Evolutionary conservation across 192 early-diverging fungal species (phyloP).

Genomic region (Mortierella alpina): DNA sequence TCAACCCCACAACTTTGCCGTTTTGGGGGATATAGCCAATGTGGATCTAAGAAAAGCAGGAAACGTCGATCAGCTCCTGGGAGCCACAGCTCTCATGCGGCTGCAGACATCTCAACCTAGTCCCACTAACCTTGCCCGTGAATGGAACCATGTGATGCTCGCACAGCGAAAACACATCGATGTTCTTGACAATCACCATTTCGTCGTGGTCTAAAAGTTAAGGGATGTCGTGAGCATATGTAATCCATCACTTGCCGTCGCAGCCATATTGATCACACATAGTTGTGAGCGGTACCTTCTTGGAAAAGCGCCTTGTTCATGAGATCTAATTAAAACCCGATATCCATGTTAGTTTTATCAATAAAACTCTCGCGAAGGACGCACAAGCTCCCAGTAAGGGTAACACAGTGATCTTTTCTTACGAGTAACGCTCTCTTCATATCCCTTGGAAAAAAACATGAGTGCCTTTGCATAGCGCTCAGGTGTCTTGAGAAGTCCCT

Average conservation of each 20-base stretch:
- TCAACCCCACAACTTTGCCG: slow-evolving; percentile 94
- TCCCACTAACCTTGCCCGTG: slow-evolving; percentile 82
- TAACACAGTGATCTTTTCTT: slow-evolving; percentile 4
- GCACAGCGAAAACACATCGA: slow-evolving; percentile 96
- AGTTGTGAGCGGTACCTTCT: slow-evolving; percentile 26
- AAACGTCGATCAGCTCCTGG: background rate
- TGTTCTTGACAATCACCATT: slow-evolving; percentile 99
- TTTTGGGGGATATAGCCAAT: slow-evolving; percentile 97
- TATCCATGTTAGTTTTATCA: background rate
- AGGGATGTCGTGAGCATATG: background rate
- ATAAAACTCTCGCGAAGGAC: background rate
- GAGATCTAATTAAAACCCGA: slow-evolving; percentile 18
- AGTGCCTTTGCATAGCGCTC: slow-evolving; percentile 97
- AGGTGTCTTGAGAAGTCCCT: slow-evolving; percentile 96
- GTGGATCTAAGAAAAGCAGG: slow-evolving; percentile 66
- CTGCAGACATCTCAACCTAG: background rate
- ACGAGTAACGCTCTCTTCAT: slow-evolving; percentile 89
- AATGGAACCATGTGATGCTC: slow-evolving; percentile 99
- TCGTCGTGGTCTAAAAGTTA: slow-evolving; percentile 86
- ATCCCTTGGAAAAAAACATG: slow-evolving; percentile 98
- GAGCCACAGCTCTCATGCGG: background rate
- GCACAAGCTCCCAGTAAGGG: background rate
- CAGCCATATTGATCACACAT: background rate
- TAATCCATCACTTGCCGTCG: background rate
- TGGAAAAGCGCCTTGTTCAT: slow-evolving; percentile 54